Evolutionary conservation across 306 rosid genomes (phyloP).

Genomic region (Casuarina equisetifolia): DNA sequence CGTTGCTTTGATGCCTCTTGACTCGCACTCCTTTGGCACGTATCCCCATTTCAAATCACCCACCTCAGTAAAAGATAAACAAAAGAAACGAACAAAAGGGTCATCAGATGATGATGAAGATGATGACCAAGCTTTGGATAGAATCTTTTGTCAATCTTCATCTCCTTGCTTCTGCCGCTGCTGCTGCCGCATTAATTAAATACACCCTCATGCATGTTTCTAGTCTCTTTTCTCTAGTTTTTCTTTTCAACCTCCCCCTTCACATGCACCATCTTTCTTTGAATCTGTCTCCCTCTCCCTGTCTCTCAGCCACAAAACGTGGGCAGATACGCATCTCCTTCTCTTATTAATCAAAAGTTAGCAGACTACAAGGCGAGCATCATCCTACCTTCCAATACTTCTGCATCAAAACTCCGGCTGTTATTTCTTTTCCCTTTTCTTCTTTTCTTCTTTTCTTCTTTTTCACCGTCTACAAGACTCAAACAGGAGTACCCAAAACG

Average conservation of each 20-base stretch:
- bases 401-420: neutral
- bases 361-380: neutral
- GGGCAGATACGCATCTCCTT: too few species aligned
- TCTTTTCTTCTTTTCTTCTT: too few species aligned
- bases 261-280: slow-evolving; percentile 13
- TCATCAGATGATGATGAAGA: neutral
- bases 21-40: slow-evolving; percentile 42
- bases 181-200: neutral
- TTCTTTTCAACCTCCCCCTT: neutral
- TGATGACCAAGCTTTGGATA: slow-evolving; percentile 3
- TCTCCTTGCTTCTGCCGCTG: neutral
- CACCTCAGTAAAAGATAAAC: slow-evolving; percentile 10
- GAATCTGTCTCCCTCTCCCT: neutral
- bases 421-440: neutral
- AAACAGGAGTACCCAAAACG: neutral
- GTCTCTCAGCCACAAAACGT: neutral
- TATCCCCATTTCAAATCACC: slow-evolving; percentile 45
- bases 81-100: neutral
- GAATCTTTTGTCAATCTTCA: neutral
- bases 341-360: neutral
- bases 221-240: neutral
- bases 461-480: neutral
- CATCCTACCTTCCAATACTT: neutral
- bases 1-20: slow-evolving; percentile 33
- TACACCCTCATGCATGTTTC: slow-evolving; percentile 13